Conservation (phyloP, 139 green algal species). For the Coelastrella sp. region DNA sequence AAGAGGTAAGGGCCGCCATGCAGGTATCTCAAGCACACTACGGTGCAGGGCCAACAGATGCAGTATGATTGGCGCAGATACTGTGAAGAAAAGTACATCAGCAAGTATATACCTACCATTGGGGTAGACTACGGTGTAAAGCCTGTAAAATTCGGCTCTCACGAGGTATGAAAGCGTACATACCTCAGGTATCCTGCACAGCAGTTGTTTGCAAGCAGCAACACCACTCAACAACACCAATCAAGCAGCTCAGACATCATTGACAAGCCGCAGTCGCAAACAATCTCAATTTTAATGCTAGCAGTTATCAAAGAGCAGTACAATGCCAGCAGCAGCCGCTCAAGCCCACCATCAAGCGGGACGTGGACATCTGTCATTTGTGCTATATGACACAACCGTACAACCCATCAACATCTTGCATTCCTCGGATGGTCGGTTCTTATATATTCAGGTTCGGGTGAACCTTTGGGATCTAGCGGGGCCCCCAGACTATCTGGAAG, state of each 20-base stretch:
- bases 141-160: slow-evolving; percentile 64
- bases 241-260: too few relatives aligned
- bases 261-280: not conserved
- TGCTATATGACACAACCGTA: not conserved
- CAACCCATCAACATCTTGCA: not conserved
- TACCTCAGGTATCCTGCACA: too few relatives aligned
- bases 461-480: slow-evolving; percentile 82
- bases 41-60: not conserved
- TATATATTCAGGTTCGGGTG: slow-evolving; percentile 62
- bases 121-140: slow-evolving; percentile 84
- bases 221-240: too few relatives aligned
- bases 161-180: slow-evolving; percentile 56
- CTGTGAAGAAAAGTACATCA: slow-evolving; percentile 80
- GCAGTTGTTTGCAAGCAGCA: too few relatives aligned
- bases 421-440: too few relatives aligned
- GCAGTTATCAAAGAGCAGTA: not conserved
- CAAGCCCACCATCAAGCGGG: too few relatives aligned
- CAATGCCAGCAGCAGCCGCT: not conserved
- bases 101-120: slow-evolving; percentile 80
- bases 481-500: slow-evolving; percentile 59
- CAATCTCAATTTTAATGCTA: not conserved
- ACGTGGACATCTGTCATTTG: not conserved
- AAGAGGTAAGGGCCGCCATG: slow-evolving; percentile 63
- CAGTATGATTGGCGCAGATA: slow-evolving; percentile 60
- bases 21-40: too few relatives aligned